Percentiles rank a stretch among this genome's conserved stretches.
Conservation (phyloP, 2,329 filamentous ascomycete genomes). For the Rhexocercosporidium sp. region DNA sequence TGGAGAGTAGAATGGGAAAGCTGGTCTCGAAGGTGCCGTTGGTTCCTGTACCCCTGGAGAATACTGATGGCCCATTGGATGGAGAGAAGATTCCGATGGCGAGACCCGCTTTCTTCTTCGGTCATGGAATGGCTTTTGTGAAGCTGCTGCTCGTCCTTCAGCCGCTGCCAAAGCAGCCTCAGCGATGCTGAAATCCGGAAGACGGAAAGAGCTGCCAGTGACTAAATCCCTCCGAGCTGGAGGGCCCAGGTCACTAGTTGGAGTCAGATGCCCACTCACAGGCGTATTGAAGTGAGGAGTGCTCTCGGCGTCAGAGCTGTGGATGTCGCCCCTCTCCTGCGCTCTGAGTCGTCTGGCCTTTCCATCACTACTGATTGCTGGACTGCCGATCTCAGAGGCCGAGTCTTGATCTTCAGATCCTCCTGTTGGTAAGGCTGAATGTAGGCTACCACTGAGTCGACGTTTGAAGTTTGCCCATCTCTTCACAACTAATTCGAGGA, state of each 20-base stretch:
- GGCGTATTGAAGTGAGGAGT: slow-evolving; percentile 35
- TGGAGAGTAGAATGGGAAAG: slow-evolving; percentile 8
- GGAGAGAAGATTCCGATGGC: slow-evolving; percentile 7
- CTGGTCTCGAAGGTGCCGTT: background rate
- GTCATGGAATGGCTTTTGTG: background rate
- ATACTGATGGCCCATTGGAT: background rate
- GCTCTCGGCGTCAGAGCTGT: slow-evolving; percentile 35
- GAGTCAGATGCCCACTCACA: slow-evolving; percentile 23
- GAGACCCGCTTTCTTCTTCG: background rate
- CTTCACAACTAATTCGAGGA: slow-evolving; percentile 39
- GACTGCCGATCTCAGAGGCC: slow-evolving; percentile 18
- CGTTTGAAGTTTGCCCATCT: slow-evolving; percentile 37
- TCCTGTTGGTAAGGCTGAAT: slow-evolving; percentile 25
- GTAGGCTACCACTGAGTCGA: slow-evolving; percentile 36
- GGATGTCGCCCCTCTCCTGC: slow-evolving; percentile 38
- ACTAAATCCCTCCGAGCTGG: background rate
- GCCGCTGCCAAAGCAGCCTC: slow-evolving; percentile 19
- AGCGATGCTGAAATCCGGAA: slow-evolving; percentile 20
- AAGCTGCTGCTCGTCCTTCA: background rate
- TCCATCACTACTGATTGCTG: slow-evolving; percentile 29
- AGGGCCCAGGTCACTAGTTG: background rate
- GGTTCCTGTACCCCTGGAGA: too few relatives aligned
- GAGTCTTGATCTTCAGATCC: slow-evolving; percentile 25
- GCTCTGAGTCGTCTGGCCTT: slow-evolving; percentile 35
- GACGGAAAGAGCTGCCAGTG: slow-evolving; percentile 13